Base-by-base conservation (phyloP, 192 early-diverging fungal genomes). In the Pilobolus umbonatus region DNA sequence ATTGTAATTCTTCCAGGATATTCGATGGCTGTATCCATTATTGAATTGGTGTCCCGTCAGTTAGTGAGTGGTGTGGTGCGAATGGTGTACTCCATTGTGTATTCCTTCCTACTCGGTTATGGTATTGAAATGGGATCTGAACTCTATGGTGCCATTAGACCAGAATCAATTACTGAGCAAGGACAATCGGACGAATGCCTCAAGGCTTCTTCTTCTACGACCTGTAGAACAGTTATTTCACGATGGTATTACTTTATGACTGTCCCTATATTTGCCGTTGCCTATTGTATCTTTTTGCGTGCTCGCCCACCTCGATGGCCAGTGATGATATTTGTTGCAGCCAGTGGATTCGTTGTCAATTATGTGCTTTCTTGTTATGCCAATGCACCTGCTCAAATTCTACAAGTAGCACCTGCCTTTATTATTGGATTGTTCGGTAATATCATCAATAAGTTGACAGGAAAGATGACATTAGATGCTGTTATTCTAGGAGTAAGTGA, bases 31-130 rank as follows among this genome's bases (percentile, higher is more conserved):
- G 77, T 88, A 32, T 73, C 84, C 28, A 90, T 97, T 54, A 88
- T 92, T 30, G 95, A 98, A 52, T 72, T 98, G 58, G 83, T 85
- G n/a, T 91, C 91, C 9, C 76, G 89, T 24, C 93, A 97, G 65
- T 78, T 94, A 72, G 87, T 97, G 36, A 85, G 89, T 1, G 95
- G 95, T 53, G 86, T 89, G 0, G 91, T 95, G 12, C 81, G 92
- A 10, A 74, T 95, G 44, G 85, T 95, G 40, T 87, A 86, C 57
- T 82, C 91, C 24, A 72, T 97, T 21, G 84, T 92, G 21, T 87
- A 82, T 24, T 88, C 88, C 29, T 80, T 92, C 55, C 66, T 90
- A 38, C 73, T 90, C 28, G 89, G 89, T 32, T 92, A 84, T 55
- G 90, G 89, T 35, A 64, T 89, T 38, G 81, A 85, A 4, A 81